phyloP scores from a whole-genome alignment of 306 rosid genomes.

The Fragaria nilgerrensis region DNA sequence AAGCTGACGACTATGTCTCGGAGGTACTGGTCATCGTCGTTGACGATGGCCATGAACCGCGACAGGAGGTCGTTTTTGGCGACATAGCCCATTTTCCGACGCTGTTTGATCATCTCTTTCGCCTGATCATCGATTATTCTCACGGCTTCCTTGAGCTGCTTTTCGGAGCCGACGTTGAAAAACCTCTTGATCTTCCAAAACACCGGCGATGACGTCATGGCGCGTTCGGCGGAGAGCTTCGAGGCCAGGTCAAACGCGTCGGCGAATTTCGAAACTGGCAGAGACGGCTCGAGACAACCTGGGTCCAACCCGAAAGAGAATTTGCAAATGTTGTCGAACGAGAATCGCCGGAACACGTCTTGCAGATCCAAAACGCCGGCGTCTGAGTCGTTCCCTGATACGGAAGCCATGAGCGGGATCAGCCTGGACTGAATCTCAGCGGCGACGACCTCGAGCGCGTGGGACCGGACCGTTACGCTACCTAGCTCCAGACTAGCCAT shows the following conservation, averaged over 20 bases:
- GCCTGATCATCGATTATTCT: conserved; percentile 43
- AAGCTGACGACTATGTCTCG: conserved; percentile 83
- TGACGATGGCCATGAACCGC: conserved; percentile 57
- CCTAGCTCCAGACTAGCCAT: conserved; percentile 82
- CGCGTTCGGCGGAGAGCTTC: conserved; percentile 63
- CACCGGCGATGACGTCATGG: conserved; percentile 49
- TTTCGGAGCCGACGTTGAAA: conserved; percentile 60
- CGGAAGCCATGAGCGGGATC: conserved; percentile 35
- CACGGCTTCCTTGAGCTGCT: conserved; percentile 47
- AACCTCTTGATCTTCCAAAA: conserved; percentile 63
- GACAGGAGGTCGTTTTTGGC: conserved; percentile 58
- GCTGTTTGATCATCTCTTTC: conserved; percentile 31
- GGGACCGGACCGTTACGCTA: conserved; percentile 52
- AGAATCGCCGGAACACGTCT: conserved; percentile 66
- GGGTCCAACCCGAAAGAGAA: conserved; percentile 90
- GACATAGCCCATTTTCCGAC: conserved; percentile 32
- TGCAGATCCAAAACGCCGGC: conserved; percentile 50
- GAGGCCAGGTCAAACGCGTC: conserved; percentile 61
- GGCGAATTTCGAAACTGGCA: conserved; percentile 50
- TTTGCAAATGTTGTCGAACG: conserved; percentile 67
- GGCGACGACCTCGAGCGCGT: conserved; percentile 47
- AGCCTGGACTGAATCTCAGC: conserved; percentile 49
- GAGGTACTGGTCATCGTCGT: conserved; percentile 51
- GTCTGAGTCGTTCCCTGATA: neutral
- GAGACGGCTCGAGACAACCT: conserved; percentile 43